Base-by-base conservation (phyloP, 441 rosid genomes). In the Erodium chrysanthum region DNA sequence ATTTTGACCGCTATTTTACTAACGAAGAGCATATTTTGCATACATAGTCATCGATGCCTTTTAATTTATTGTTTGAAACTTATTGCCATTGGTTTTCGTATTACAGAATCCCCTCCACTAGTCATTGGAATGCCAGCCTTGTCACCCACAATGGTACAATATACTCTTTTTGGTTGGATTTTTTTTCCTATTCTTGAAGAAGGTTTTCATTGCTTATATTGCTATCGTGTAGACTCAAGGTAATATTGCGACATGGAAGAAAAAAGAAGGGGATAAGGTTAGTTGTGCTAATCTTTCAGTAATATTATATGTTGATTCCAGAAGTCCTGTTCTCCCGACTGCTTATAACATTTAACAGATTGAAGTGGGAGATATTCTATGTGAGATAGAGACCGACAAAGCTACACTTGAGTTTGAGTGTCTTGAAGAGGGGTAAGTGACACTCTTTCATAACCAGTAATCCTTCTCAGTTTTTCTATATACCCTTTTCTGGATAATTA, bases 241-340 rank as follows among this genome's bases (percentile, higher is more conserved):
- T 65, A 93, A 91, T 79, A 84, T 93, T 62, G 85, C 86, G 56
- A 93, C 81, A 78, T 91, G 98, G 98, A 73, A 68, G 78, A 91
- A 93, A 84, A 93, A 89, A 79, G 98, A 93, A 84, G 98, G 98
- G 68, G 98, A 93, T 67, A 90, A 84, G 90, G 98, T 91, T 74
- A 72, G 82, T 77, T 74, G 59, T 70, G 52, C 54, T 44, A 63
- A 18, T 64, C 37, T 65, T 68, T 22, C 37, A 61, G 37, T 37
- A 37, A 46, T n/a, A n/a, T n/a, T n/a, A 48, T 48, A n/a, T 48
- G 5, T 64, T 67, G 48, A 35, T 66, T 56, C 42, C 23, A 56
- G 77, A 64, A 60, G 15, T 37, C 6, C 18, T 48, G 17, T 29
- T 71, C 66, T 42, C 70, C 76, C 72, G 60, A 65, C 12, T 75